Conservation (phyloP, 345 rosid species). For the Litchi chinensis region DNA sequence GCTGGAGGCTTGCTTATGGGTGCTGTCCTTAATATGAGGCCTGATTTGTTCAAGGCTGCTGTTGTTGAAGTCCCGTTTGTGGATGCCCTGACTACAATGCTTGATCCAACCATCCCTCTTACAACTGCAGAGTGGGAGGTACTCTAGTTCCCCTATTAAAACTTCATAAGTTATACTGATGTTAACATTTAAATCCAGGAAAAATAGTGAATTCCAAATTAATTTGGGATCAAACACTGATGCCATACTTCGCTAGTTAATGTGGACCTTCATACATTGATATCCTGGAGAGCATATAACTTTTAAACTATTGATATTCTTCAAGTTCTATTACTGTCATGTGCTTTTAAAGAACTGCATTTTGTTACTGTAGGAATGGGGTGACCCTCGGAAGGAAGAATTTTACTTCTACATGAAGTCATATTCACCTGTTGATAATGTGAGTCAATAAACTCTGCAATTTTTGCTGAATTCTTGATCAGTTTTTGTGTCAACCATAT, state of each 20-base stretch:
- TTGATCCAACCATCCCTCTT: constrained; percentile 92
- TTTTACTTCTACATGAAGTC: constrained; percentile 86
- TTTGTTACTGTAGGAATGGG: constrained; percentile 83
- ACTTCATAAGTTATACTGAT: not conserved
- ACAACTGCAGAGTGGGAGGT: constrained; percentile 99
- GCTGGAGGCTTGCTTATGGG: constrained; percentile 97
- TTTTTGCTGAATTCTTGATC: not conserved
- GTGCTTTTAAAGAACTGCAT: not conserved
- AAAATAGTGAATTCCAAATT: too few species aligned
- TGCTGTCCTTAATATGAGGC: constrained; percentile 95
- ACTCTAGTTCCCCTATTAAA: constrained; percentile 13
- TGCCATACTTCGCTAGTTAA: too few species aligned
- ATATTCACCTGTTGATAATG: constrained; percentile 90
- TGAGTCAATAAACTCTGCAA: not conserved
- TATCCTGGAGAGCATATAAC: too few species aligned
- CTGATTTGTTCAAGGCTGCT: constrained; percentile 89
- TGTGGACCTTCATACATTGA: too few species aligned
- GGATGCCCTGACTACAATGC: constrained; percentile 93
- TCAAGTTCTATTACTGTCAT: not conserved
- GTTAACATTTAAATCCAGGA: not conserved
- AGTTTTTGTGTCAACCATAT: not conserved
- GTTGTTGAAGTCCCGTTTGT: constrained; percentile 96
- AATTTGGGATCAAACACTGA: too few species aligned
- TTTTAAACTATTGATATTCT: not conserved
- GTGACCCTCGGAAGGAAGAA: constrained; percentile 85